Base-by-base conservation (phyloP, 2,329 filamentous ascomycete species). In the Cordyceps pruinosa region DNA sequence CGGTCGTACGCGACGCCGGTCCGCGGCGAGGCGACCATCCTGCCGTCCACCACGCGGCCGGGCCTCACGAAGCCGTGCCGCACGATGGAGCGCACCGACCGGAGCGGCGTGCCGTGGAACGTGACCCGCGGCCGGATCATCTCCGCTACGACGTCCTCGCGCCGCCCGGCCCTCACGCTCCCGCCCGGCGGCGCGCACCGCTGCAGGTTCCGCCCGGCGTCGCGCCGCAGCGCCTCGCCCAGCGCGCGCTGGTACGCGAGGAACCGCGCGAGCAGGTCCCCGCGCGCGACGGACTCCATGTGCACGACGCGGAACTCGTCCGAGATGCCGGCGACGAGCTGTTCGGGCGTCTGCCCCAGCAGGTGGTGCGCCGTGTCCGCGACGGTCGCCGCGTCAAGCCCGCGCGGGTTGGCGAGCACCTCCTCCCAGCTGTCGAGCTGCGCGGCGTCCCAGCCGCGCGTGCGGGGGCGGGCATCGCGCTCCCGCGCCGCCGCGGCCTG, bases 61-160 rank as follows among this genome's bases (percentile, higher is more conserved):
- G 73, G 75, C 32, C 69, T 65, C 6, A 76, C 62, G 58, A 78
- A 77, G 3, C 74, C 75, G 58, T 75, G 63, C 12, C 72, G 70
- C 13, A 78, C 70, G 42, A 78, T 78, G 2, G 71, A 74, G 4
- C 71, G 66, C 4, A 77, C 69, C 5, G 63, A 63, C 23, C 67
- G 55, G 15, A 70, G 66, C 5, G 62, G 60, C 0, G 72, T 75
- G 39, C 73, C 72, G 61, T 78, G 73, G 56, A 72, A 77, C 2
- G 72, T 75, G 13, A 74, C 59, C 12, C 63, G 62, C 4, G 72
- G 71, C 30, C 64, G 65, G 12, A 64, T 58, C 23, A 78, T 64
- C 42, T 73, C 64, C 19, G 74, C 66, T 0, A 73, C 64, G 5
- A 75, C 61, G 28, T 69, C 66, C 45, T 72, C 66, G 12, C 62